Evolutionary conservation across 192 early-diverging fungal genomes (phyloP).

Genomic region (Paraglomus brasilianum): DNA sequence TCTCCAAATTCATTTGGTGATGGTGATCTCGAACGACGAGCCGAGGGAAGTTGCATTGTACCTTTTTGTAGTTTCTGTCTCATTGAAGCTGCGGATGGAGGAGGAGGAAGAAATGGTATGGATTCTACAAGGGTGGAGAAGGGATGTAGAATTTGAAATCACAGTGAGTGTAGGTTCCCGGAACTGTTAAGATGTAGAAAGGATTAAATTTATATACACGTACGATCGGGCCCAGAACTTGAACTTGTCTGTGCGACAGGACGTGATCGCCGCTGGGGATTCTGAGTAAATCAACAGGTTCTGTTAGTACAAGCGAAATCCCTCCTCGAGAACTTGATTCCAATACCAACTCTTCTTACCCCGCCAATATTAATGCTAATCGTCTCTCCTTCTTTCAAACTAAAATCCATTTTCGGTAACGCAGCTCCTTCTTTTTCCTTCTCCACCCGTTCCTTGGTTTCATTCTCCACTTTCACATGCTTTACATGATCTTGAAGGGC

Average conservation of each 20-base stretch:
- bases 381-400: conserved; percentile 76
- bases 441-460: conserved; percentile 35
- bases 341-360: conserved; percentile 35
- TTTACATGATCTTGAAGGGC: conserved; percentile 80
- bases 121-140: too few species aligned
- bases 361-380: conserved; percentile 72
- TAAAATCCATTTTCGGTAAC: conserved; percentile 70
- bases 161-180: too few species aligned
- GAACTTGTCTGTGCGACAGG: too few species aligned
- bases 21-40: background rate
- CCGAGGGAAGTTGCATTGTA: background rate
- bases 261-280: too few species aligned
- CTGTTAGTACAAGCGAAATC: too few species aligned
- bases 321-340: too few species aligned
- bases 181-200: too few species aligned
- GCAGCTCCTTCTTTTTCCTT: conserved; percentile 36
- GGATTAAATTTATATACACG: too few species aligned
- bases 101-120: conserved; percentile 26
- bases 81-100: conserved; percentile 19
- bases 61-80: background rate
- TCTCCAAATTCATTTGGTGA: conserved; percentile 20
- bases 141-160: too few species aligned
- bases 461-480: conserved; percentile 51
- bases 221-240: too few species aligned
- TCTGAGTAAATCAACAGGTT: too few species aligned